phyloP scores from a whole-genome alignment of 768 basidiomycete species.

The Mycena rosella region DNA sequence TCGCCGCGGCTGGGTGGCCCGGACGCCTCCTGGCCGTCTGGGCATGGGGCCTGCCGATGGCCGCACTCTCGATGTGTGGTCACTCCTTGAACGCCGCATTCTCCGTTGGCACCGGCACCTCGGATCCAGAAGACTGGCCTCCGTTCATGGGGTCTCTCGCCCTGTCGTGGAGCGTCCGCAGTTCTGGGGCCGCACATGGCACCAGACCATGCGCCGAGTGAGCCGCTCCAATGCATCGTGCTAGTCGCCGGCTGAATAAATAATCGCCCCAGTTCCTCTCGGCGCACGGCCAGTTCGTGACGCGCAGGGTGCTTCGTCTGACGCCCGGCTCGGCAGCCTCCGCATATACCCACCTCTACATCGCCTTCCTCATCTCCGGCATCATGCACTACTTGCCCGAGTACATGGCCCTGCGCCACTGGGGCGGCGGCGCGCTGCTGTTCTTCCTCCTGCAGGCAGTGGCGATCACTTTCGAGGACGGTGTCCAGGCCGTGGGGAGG shows the following conservation, averaged over 20 bases:
- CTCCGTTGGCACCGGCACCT: constrained; percentile 29
- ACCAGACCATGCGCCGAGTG: constrained; percentile 31
- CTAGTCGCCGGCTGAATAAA: neutral
- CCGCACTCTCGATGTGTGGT: neutral
- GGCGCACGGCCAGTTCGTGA: constrained; percentile 26
- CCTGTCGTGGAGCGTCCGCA: constrained; percentile 20
- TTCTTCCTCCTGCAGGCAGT: constrained; percentile 53
- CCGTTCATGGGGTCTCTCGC: constrained; percentile 23
- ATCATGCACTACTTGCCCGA: constrained; percentile 50
- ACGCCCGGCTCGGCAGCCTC: constrained; percentile 19
- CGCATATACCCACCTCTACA: constrained; percentile 29
- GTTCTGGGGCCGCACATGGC: constrained; percentile 30
- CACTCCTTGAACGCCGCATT: constrained; percentile 11
- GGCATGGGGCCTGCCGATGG: constrained; percentile 16
- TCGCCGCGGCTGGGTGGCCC: constrained; percentile 17
- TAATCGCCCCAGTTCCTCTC: constrained; percentile 19
- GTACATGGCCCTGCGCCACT: constrained; percentile 44
- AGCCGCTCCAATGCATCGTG: too few species aligned
- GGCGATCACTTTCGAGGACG: constrained; percentile 46
- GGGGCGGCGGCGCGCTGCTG: constrained; percentile 42
- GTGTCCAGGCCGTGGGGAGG: constrained; percentile 32
- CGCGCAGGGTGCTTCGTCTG: constrained; percentile 9
- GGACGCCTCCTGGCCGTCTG: constrained; percentile 18
- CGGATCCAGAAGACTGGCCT: constrained; percentile 28
- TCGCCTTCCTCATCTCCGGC: constrained; percentile 49